A percentile compares a stretch with the other conserved stretches of the same genome.
Conservation (phyloP, 495 filamentous ascomycete genomes). For the Talaromyces thailandensis region DNA sequence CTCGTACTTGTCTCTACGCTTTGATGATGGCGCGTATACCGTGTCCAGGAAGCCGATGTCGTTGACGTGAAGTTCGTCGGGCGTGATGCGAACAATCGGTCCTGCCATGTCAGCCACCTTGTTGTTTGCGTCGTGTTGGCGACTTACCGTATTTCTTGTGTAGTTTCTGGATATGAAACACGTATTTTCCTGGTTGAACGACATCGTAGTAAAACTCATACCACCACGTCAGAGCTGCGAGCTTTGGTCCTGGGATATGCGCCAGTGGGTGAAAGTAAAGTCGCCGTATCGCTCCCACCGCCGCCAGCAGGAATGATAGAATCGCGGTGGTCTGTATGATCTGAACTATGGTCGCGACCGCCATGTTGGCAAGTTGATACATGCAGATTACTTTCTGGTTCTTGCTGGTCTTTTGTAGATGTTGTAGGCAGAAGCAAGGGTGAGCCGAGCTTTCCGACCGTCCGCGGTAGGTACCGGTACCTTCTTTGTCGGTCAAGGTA, state of each 20-base stretch:
- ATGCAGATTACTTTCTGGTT: not conserved
- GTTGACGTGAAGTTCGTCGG: slow-evolving; percentile 27
- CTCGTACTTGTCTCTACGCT: slow-evolving; percentile 17
- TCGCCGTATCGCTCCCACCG: slow-evolving; percentile 3
- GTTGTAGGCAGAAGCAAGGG: not conserved
- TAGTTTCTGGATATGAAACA: slow-evolving; percentile 24
- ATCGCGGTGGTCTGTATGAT: slow-evolving; percentile 8
- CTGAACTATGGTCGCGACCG: not conserved
- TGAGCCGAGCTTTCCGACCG: not conserved
- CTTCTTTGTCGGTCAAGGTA: too few species aligned
- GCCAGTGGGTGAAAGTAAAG: slow-evolving; percentile 8
- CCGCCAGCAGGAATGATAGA: slow-evolving; percentile 1
- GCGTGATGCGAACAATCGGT: slow-evolving; percentile 29
- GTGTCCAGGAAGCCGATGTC: slow-evolving; percentile 22
- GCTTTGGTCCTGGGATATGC: slow-evolving; percentile 6
- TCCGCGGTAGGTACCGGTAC: too few species aligned
- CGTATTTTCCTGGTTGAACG: slow-evolving; percentile 14
- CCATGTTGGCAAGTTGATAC: too few species aligned
- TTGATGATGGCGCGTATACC: slow-evolving; percentile 13
- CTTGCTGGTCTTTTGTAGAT: not conserved
- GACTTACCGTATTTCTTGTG: slow-evolving; percentile 26
- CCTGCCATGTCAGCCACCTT: slow-evolving; percentile 11
- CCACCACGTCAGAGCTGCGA: slow-evolving; percentile 29
- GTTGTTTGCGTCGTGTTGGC: not conserved
- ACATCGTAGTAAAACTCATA: slow-evolving; percentile 8